Evolutionary conservation across 2,329 filamentous ascomycete genomes (phyloP), one percentile per base, ranked within the genome.

Genomic region (Fusarium heterosporum): DNA sequence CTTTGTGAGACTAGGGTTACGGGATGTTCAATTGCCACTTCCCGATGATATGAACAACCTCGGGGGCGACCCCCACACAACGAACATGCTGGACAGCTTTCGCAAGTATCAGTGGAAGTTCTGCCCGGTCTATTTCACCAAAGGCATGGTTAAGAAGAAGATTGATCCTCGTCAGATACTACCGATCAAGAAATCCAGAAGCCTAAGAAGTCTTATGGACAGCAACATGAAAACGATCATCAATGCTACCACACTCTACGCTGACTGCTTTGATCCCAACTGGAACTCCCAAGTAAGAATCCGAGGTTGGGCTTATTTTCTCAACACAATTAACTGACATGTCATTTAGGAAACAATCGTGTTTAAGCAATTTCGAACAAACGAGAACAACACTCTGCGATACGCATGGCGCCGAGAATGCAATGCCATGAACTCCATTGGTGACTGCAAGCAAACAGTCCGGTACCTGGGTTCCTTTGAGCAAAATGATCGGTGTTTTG

Each of bases 391-490:
- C 11, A 9, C 12, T 2, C 22, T 66, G 4, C 54, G 57, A 14
- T 9, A 40, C 1, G 32, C 61, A 2, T 69, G 61, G 61, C 19
- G 14, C 1, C 47, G 16, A 22, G 66, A 69, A 30, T 54, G 38
- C 14, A 22, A 48, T 3, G 40, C 50, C 8, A 60, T 57, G 4
- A 34, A n/a, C 4, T 43, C 39, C 11, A 63, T 69, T 26, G 51
- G 50, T 2, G 56, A 30, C 4, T 40, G 28, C n/a, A 42, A 55
- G 2, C 16, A 69, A 10, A 57, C 59, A 8, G 54, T 66, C 11
- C 32, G 34, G n/a, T 66, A 57, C 13, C 45, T 69, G 2, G 66
- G 61, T 2, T 66, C 65, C 0, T 69, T 69, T 19, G 54, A 64
- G 16, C 55, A 68, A 9, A 58, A 41, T 2, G 9, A 45, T 3